phyloP scores from a whole-genome alignment of 495 filamentous ascomycete genomes.

The Trypethelium eluteriae region DNA sequence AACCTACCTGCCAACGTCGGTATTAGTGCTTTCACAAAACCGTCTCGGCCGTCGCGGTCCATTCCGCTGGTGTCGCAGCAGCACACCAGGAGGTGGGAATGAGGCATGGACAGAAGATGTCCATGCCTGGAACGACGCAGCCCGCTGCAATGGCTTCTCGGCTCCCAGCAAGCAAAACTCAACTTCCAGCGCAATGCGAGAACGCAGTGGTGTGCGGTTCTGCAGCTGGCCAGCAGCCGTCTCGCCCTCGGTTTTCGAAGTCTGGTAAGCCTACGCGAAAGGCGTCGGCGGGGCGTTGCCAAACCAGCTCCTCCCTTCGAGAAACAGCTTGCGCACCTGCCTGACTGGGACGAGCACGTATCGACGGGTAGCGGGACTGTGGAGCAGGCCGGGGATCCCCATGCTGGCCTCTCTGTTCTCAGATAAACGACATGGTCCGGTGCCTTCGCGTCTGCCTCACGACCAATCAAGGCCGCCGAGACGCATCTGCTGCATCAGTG shows the following conservation, averaged over 20 bases:
- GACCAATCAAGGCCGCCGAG: background rate
- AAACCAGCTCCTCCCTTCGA: background rate
- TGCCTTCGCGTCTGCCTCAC: background rate
- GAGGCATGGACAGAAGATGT: background rate
- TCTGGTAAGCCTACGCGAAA: too few relatives aligned
- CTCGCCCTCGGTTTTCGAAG: background rate
- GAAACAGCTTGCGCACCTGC: conserved; percentile 4
- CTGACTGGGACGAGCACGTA: background rate
- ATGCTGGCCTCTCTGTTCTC: background rate
- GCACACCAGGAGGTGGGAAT: too few relatives aligned
- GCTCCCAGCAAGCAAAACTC: background rate
- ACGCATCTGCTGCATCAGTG: background rate
- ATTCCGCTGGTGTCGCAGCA: background rate
- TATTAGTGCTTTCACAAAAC: too few relatives aligned
- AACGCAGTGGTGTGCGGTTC: background rate
- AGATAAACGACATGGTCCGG: conserved; percentile 10
- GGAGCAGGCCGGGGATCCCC: background rate
- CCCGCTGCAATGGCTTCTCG: background rate
- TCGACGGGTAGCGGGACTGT: background rate
- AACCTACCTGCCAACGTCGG: too few relatives aligned
- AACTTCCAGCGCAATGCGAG: background rate
- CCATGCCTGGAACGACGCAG: background rate
- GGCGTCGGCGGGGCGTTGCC: background rate
- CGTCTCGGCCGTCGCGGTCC: too few relatives aligned
- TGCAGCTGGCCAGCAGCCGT: background rate